Percentiles rank a stretch among this genome's conserved stretches.
Conservation (phyloP, 2,329 filamentous ascomycete genomes). For the Cladophialophora yegresii region DNA sequence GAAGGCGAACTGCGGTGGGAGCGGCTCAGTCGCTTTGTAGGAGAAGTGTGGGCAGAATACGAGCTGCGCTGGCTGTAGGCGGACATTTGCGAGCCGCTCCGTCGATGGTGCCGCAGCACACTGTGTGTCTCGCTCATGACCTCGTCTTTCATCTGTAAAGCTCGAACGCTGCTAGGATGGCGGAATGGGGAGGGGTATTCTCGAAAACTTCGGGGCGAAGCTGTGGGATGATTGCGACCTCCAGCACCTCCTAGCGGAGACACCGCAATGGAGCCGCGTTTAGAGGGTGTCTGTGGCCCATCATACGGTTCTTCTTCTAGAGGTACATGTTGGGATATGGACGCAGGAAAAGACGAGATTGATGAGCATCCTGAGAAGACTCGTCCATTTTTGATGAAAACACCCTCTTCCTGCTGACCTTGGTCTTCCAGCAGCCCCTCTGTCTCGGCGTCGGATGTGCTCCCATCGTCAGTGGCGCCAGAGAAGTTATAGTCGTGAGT, state of each 20-base stretch:
- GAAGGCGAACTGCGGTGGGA: constrained; percentile 23
- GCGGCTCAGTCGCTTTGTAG: constrained; percentile 30
- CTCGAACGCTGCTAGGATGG: constrained; percentile 49
- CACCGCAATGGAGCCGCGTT: constrained; percentile 10
- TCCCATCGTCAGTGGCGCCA: constrained; percentile 25
- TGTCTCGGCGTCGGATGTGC: constrained; percentile 16
- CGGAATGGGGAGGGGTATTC: constrained; percentile 45
- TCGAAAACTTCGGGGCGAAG: constrained; percentile 28
- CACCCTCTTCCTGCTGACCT: constrained; percentile 18
- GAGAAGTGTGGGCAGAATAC: constrained; percentile 30
- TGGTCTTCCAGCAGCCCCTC: constrained; percentile 13
- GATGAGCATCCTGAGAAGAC: constrained; percentile 33
- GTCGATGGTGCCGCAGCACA: constrained; percentile 39
- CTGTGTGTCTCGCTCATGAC: constrained; percentile 46
- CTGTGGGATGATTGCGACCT: neutral
- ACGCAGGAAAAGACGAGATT: constrained; percentile 36
- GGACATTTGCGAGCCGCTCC: constrained; percentile 32
- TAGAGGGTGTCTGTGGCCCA: constrained; percentile 24
- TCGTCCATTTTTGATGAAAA: constrained; percentile 12
- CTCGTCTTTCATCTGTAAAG: constrained; percentile 47
- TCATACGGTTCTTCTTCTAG: constrained; percentile 22
- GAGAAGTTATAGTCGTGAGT: constrained; percentile 32
- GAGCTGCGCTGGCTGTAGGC: constrained; percentile 30
- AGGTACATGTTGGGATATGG: constrained; percentile 28
- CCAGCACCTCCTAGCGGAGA: constrained; percentile 5